Percentiles rank a stretch among this genome's conserved stretches.
These are phyloP conservation scores for Penicillium crustosum DNA, from an alignment of 2,329 filamentous ascomycete species.

Conservation along the genomic window DNA sequence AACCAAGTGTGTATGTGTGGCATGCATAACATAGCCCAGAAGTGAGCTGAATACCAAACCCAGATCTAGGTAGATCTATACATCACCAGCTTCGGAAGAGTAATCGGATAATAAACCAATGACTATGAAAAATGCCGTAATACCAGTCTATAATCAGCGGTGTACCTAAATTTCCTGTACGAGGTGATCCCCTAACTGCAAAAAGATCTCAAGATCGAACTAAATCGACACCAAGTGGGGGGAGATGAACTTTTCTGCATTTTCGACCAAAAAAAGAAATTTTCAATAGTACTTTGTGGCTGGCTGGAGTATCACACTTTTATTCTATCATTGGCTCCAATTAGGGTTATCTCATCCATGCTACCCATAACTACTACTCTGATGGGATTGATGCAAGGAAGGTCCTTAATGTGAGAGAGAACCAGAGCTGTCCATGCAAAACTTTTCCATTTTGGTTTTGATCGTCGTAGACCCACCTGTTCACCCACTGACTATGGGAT, in stretches of 20 bases:
- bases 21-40: background rate
- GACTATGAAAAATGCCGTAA: background rate
- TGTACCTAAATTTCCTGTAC: constrained; percentile 13
- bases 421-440: background rate
- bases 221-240: constrained; percentile 15
- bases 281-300: constrained; percentile 4
- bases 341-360: background rate
- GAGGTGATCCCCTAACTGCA: background rate
- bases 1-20: background rate
- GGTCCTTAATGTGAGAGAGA: background rate
- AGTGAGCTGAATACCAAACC: background rate
- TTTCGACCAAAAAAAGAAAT: background rate
- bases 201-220: constrained; percentile 21
- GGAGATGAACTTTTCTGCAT: constrained; percentile 6
- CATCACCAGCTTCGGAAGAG: background rate
- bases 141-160: constrained; percentile 13
- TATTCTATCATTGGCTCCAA: background rate
- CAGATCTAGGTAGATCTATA: background rate
- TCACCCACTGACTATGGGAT: constrained; percentile 21
- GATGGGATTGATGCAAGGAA: constrained; percentile 3
- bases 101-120: background rate
- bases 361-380: too few species aligned
- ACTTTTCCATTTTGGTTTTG: background rate
- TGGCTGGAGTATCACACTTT: constrained; percentile 13
- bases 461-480: constrained; percentile 26